phyloP scores from a whole-genome alignment of 2,329 filamentous ascomycete genomes.

The Cercospora sp. region DNA sequence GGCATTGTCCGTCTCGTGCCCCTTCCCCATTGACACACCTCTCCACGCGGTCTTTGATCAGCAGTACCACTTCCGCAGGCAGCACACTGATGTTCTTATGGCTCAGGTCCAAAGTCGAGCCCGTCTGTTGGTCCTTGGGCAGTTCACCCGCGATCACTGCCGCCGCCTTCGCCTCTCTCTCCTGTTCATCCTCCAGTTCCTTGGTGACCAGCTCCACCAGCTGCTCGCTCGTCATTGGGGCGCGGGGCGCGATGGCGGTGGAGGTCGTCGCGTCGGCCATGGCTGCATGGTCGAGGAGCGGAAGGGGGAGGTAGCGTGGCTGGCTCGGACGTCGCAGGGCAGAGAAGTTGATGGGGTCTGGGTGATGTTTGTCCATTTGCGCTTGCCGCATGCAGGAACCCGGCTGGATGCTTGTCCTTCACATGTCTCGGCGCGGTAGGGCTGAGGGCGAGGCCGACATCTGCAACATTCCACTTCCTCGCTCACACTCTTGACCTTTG shows the following conservation, averaged over 20 bases:
- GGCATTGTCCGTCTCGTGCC: not conserved
- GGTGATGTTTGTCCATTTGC: constrained; percentile 10
- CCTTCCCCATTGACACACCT: constrained; percentile 49
- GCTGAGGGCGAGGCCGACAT: constrained; percentile 2
- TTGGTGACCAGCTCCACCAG: constrained; percentile 36
- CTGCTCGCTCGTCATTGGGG: constrained; percentile 32
- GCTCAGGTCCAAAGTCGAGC: constrained; percentile 76
- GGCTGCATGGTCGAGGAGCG: constrained; percentile 13
- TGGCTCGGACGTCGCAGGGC: constrained; percentile 9
- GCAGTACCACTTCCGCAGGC: constrained; percentile 71
- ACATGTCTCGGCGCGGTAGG: constrained; percentile 1
- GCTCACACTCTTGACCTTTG: not conserved
- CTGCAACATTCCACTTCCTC: not conserved
- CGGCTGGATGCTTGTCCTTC: constrained; percentile 1
- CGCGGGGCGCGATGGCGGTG: constrained; percentile 23
- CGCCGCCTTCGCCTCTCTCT: constrained; percentile 36
- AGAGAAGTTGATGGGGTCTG: constrained; percentile 4
- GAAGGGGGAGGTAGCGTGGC: constrained; percentile 11
- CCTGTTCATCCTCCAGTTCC: constrained; percentile 37
- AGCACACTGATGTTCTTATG: constrained; percentile 70
- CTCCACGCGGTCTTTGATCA: constrained; percentile 73
- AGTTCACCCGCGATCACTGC: constrained; percentile 30
- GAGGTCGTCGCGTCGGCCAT: constrained; percentile 32
- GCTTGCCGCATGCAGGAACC: constrained; percentile 9
- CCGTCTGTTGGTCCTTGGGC: constrained; percentile 48